Evolutionary conservation across 164 flowering plant species (phyloP).

Genomic region (Santalum album): DNA sequence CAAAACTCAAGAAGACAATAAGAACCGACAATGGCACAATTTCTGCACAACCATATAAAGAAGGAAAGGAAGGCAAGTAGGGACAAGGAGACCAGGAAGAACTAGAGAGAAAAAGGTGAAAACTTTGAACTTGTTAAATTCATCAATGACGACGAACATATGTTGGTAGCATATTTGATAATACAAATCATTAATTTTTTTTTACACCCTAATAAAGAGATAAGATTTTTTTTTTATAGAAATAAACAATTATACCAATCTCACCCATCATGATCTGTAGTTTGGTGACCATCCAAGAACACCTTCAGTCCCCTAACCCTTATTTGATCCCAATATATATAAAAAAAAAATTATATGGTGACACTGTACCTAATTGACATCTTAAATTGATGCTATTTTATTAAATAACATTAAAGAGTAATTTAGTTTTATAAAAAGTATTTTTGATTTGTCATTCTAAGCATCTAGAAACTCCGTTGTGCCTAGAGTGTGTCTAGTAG

Average conservation of each 20-base stretch:
- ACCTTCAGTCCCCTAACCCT: background rate
- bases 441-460: too few species aligned
- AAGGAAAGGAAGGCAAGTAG: background rate
- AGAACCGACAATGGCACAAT: background rate
- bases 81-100: background rate
- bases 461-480: too few species aligned
- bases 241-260: background rate
- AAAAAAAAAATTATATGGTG: too few species aligned
- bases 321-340: too few species aligned
- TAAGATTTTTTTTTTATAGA: background rate
- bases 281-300: constrained; percentile 6
- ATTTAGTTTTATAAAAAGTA: too few species aligned
- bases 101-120: too few species aligned
- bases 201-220: background rate
- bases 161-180: background rate
- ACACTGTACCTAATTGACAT: too few species aligned
- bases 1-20: background rate
- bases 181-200: too few species aligned
- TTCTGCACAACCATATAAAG: background rate
- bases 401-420: too few species aligned
- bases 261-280: background rate
- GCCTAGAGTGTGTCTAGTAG: too few species aligned
- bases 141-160: background rate
- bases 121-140: background rate
- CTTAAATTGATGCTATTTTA: too few species aligned